Conservation (phyloP, 163 green algal species). For the Scenedesmus sp. region DNA sequence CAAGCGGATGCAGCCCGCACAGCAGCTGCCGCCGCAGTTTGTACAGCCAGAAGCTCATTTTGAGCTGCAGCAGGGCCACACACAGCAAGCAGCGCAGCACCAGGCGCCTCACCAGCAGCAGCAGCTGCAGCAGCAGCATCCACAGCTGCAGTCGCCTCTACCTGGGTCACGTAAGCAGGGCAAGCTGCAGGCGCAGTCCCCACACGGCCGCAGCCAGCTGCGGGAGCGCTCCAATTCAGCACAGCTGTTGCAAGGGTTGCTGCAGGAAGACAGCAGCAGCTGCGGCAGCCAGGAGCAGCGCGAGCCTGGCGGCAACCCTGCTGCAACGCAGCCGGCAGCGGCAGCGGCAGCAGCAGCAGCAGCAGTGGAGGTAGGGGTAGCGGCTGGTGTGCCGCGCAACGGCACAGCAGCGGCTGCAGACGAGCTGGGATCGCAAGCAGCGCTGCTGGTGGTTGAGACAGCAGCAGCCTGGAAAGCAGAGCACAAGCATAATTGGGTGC, state of each 20-base stretch:
- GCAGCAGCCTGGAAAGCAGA: not conserved
- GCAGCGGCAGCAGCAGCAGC: not conserved
- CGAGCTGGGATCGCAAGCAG: not conserved
- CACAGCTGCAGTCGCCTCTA: not conserved
- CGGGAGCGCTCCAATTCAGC: too few species aligned
- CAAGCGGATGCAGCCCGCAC: too few species aligned
- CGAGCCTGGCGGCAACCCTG: not conserved
- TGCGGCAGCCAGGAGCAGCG: not conserved
- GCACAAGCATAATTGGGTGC: not conserved
- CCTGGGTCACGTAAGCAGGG: not conserved
- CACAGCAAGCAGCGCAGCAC: too few species aligned
- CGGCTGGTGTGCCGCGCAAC: too few species aligned
- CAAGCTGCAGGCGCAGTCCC: not conserved
- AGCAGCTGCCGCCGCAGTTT: too few species aligned
- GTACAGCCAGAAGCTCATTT: too few species aligned
- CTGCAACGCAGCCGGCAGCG: not conserved
- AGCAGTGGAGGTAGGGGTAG: not conserved
- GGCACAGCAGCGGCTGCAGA: too few species aligned
- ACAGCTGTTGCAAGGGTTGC: too few species aligned
- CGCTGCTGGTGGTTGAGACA: not conserved
- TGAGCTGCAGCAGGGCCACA: too few species aligned
- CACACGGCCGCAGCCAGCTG: too few species aligned
- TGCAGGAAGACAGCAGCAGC: too few species aligned
- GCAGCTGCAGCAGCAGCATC: not conserved
- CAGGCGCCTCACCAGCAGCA: not conserved